Percentiles rank a stretch among this genome's conserved stretches.
phyloP scores from a whole-genome alignment of 2,329 filamentous ascomycete species.

The Phyllosticta ampelicida region DNA sequence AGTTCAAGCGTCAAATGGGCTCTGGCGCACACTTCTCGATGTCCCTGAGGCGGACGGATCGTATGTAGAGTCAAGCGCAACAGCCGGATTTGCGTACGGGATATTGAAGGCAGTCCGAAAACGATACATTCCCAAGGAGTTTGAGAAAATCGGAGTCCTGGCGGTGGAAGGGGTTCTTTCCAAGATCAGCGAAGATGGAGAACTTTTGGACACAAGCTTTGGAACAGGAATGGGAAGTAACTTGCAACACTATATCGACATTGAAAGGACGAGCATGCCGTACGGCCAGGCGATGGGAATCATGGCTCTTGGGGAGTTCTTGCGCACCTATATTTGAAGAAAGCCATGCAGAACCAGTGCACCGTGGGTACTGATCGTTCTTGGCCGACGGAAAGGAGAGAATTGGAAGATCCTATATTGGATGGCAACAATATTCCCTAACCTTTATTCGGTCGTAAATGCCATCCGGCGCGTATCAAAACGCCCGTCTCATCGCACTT shows the following conservation, averaged over 20 bases:
- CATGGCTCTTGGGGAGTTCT: slow-evolving; percentile 66
- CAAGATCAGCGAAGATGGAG: slow-evolving; percentile 56
- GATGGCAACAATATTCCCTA: background rate
- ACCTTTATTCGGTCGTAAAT: background rate
- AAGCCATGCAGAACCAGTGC: background rate
- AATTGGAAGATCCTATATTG: background rate
- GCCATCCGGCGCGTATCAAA: background rate
- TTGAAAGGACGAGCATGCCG: slow-evolving; percentile 68
- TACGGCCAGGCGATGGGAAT: slow-evolving; percentile 80
- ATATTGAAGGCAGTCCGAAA: slow-evolving; percentile 64
- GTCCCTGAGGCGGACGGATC: slow-evolving; percentile 54
- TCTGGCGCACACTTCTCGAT: slow-evolving; percentile 68
- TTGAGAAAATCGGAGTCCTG: slow-evolving; percentile 50
- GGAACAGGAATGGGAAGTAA: slow-evolving; percentile 67
- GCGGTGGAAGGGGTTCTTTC: slow-evolving; percentile 57
- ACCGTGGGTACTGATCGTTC: background rate
- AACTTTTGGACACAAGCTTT: slow-evolving; percentile 64
- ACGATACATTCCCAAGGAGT: slow-evolving; percentile 54
- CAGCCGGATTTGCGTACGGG: slow-evolving; percentile 71
- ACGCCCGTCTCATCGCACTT: background rate
- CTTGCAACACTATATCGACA: slow-evolving; percentile 67
- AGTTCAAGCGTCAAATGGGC: slow-evolving; percentile 51
- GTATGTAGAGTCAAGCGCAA: slow-evolving; percentile 67
- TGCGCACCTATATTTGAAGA: slow-evolving; percentile 41
- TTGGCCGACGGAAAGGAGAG: slow-evolving; percentile 3